Percentiles rank a stretch among this genome's conserved stretches.
Evolutionary conservation across 257 asterid genomes (phyloP).

Genomic region (Rehmannia glutinosa): DNA sequence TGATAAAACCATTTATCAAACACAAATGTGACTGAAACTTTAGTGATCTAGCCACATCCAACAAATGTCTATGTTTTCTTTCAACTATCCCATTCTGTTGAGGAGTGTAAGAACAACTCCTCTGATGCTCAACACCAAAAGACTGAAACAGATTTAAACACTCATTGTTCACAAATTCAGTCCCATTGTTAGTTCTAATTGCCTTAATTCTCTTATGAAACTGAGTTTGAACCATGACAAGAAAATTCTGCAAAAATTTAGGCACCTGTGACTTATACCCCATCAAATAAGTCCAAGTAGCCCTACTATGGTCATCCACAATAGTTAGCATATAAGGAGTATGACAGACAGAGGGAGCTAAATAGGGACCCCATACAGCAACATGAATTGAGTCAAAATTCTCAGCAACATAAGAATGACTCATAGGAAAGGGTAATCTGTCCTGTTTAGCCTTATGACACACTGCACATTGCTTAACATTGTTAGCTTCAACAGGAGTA

Average conservation of each 20-base stretch:
- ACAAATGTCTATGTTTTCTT: no score
- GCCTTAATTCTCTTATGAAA: not conserved
- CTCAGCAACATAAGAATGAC: not conserved
- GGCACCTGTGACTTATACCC: not conserved
- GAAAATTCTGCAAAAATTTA: accelerated
- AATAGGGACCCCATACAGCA: not conserved
- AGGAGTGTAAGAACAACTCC: not conserved
- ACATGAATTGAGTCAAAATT: not conserved
- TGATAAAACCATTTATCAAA: no score
- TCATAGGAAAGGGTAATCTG: not conserved
- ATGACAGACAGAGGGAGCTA: no score
- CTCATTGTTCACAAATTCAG: not conserved
- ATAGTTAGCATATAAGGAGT: not conserved
- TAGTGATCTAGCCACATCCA: no score
- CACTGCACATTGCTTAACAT: no score
- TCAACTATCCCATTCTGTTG: not conserved
- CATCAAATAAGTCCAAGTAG: not conserved
- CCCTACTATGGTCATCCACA: no score
- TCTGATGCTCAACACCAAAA: not conserved
- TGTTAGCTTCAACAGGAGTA: no score
- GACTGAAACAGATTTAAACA: not conserved
- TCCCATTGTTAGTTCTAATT: not conserved
- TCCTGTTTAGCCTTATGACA: no score
- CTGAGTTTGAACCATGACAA: not conserved
- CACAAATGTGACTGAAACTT: no score